Percentiles rank a stretch among this genome's conserved stretches.
phyloP scores from a whole-genome alignment of 441 rosid species.

The Mallotus japonicus region DNA sequence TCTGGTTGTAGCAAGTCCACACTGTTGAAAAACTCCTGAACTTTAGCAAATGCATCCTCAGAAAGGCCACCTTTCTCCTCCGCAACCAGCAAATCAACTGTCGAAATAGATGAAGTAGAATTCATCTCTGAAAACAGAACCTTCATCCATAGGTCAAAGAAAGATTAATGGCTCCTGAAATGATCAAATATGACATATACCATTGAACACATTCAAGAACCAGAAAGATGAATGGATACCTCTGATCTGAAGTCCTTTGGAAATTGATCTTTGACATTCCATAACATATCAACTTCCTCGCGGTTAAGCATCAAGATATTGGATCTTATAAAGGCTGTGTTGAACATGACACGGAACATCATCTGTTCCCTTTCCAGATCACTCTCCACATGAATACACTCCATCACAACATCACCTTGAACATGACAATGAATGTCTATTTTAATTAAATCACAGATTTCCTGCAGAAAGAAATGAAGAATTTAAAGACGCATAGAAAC shows the following conservation, averaged over 20 bases:
- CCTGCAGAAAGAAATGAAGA: slow-evolving; percentile 54
- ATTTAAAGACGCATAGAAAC: slow-evolving; percentile 16
- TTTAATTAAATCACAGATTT: slow-evolving; percentile 69
- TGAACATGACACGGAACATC: slow-evolving; percentile 89
- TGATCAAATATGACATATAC: slow-evolving; percentile 10
- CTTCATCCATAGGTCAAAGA: slow-evolving; percentile 44
- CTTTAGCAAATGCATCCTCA: slow-evolving; percentile 80
- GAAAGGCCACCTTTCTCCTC: slow-evolving; percentile 82
- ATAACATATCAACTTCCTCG: slow-evolving; percentile 73
- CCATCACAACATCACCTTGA: slow-evolving; percentile 91
- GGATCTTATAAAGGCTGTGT: slow-evolving; percentile 80
- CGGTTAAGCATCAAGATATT: slow-evolving; percentile 72
- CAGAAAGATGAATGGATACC: slow-evolving; percentile 42
- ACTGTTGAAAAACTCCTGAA: slow-evolving; percentile 62
- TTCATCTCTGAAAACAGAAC: slow-evolving; percentile 84
- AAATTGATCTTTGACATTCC: slow-evolving; percentile 70
- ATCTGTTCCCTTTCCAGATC: slow-evolving; percentile 70
- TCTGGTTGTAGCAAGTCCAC: slow-evolving; percentile 66
- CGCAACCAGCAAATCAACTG: slow-evolving; percentile 49
- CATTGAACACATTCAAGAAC: slow-evolving; percentile 7
- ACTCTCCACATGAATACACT: slow-evolving; percentile 62
- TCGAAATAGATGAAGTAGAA: slow-evolving; percentile 46
- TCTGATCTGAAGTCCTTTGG: slow-evolving; percentile 82
- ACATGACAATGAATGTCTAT: slow-evolving; percentile 76
- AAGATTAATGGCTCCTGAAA: slow-evolving; percentile 27